phyloP scores from a whole-genome alignment of 2,329 filamentous ascomycete species.

The Colletotrichum chlorophyti region DNA sequence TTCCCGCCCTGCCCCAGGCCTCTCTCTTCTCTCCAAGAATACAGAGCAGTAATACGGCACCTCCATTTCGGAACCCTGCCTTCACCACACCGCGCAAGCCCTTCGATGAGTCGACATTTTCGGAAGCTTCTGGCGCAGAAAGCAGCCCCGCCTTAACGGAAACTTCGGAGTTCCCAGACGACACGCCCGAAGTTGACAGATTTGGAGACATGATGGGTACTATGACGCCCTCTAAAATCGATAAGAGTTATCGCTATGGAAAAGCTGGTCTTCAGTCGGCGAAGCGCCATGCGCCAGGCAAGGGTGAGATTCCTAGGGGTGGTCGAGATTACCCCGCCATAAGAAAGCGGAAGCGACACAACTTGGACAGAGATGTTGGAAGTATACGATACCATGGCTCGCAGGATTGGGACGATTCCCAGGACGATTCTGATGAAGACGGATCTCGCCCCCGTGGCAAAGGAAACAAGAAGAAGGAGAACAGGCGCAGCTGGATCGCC shows the following conservation, averaged over 20 bases:
- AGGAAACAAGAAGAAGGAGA: conserved; percentile 25
- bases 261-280: conserved; percentile 46
- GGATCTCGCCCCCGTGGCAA: conserved; percentile 31
- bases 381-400: conserved; percentile 53
- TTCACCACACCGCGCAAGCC: conserved; percentile 69
- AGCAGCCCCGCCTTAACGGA: conserved; percentile 67
- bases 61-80: conserved; percentile 67
- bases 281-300: conserved; percentile 57
- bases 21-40: conserved; percentile 54
- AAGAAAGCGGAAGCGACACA: conserved; percentile 61
- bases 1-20: conserved; percentile 46
- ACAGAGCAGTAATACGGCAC: conserved; percentile 49
- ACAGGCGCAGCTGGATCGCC: conserved; percentile 45
- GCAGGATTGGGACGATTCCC: conserved; percentile 49
- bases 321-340: conserved; percentile 48
- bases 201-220: conserved; percentile 51
- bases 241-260: conserved; percentile 53
- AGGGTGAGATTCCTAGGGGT: conserved; percentile 67
- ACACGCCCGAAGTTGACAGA: conserved; percentile 59
- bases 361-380: conserved; percentile 59
- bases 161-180: conserved; percentile 58
- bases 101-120: conserved; percentile 58
- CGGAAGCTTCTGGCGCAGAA: conserved; percentile 64
- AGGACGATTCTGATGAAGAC: conserved; percentile 58
- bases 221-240: conserved; percentile 53